Conservation (phyloP, 1,284 basidiomycete species). For the Xanthoconium separans region DNA sequence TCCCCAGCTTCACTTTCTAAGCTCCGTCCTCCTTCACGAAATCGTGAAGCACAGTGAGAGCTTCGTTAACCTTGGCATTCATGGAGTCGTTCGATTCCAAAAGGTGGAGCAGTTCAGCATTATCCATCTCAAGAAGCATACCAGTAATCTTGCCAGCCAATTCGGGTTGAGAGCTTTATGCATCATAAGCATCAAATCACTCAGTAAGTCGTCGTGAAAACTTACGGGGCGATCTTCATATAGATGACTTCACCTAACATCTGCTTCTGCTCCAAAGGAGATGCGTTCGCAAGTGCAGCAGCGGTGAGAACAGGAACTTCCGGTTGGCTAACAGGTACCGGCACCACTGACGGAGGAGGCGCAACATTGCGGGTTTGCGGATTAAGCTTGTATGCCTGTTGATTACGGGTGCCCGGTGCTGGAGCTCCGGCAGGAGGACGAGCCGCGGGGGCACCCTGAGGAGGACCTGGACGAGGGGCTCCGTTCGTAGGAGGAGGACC, state of each 20-base stretch:
- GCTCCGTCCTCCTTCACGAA: slow-evolving; percentile 57
- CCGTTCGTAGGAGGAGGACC: slow-evolving; percentile 53
- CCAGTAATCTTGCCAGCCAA: slow-evolving; percentile 97
- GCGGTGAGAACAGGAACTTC: slow-evolving; percentile 51
- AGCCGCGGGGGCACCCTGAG: slow-evolving; percentile 43
- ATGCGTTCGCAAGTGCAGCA: slow-evolving; percentile 66
- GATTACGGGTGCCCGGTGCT: slow-evolving; percentile 38
- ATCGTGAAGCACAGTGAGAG: slow-evolving; percentile 77
- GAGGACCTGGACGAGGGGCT: slow-evolving; percentile 47
- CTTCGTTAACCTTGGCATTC: slow-evolving; percentile 87
- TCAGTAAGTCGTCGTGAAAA: slow-evolving; percentile 23
- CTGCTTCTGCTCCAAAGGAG: slow-evolving; percentile 93
- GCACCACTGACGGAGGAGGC: slow-evolving; percentile 36
- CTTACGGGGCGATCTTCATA: slow-evolving; percentile 81
- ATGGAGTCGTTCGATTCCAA: slow-evolving; percentile 81
- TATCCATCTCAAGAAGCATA: slow-evolving; percentile 98
- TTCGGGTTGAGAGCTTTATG: slow-evolving; percentile 68
- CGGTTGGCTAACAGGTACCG: slow-evolving; percentile 39
- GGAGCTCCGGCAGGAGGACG: slow-evolving; percentile 43
- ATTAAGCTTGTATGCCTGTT: slow-evolving; percentile 41
- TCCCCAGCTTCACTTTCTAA: slow-evolving; percentile 2
- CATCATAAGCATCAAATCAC: slow-evolving; percentile 17
- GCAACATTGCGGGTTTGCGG: slow-evolving; percentile 40
- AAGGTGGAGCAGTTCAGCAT: slow-evolving; percentile 84
- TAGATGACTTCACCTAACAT: slow-evolving; percentile 94